Base-by-base conservation (phyloP, 805 yeast genomes). In the Candida manassasensis region DNA sequence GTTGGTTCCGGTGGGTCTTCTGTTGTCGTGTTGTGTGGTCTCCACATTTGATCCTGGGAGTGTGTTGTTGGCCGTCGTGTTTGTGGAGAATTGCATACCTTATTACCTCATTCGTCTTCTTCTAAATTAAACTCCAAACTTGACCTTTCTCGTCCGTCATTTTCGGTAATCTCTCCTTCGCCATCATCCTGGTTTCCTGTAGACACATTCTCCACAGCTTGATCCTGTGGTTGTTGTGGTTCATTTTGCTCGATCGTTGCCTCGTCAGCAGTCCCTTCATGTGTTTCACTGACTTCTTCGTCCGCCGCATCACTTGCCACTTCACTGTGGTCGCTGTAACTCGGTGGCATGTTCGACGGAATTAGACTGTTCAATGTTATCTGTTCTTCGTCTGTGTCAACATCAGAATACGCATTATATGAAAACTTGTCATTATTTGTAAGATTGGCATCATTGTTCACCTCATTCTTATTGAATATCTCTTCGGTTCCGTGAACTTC, bases 391-490 rank as follows among this genome's bases (percentile, higher is more conserved):
- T 43, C 48, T 1, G 63, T 58, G 24, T 56, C 61, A 16, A 44
- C 52, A 13, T 71, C 75, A 8, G 64, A 57, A 45, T 62, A 61
- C 6, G 66, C 69, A 42, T 61, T 59, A 43, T 59, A 63, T 36
- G 65, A 59, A 41, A 45, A 57, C 41, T 61, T 62, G 35, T 60
- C 63, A 19, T 48, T 49, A 22, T 48, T 50, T 31, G 34, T 32
- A 42, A 39, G 9, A 47, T 40, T 22, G 8, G 42, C 47, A 12
- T 22, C 38, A 38, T 40, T 38, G 13, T 32, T 27, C 13, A 32
- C 25, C 21, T 37, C 50, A 19, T 32, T 35, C 9, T 35, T 29
- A 3, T 33, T 35, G 12, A 24, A 24, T 11, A 24, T 24, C 27
- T 37, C 40, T 7, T 37, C 44, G 13, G 26, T 34, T 9, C 41